Conservation (phyloP, 2,329 filamentous ascomycete genomes). For the Trichoderma sp. region DNA sequence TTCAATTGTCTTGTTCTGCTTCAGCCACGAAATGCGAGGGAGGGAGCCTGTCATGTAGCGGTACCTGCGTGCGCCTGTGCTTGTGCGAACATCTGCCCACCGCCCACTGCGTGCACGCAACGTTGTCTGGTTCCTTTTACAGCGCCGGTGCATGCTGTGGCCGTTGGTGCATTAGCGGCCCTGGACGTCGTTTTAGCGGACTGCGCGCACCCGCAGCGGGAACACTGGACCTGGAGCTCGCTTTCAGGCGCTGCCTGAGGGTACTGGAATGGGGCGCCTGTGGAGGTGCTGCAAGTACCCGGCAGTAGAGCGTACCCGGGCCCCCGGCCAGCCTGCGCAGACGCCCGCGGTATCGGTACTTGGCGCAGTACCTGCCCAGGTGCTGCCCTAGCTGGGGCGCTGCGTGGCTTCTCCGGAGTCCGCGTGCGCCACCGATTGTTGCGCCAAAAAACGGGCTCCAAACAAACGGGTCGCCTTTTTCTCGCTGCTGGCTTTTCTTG, state of each 20-base stretch:
- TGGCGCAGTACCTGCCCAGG: not conserved
- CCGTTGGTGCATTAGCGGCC: not conserved
- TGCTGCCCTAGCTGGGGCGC: not conserved
- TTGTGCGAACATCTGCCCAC: not conserved
- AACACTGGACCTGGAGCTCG: not conserved
- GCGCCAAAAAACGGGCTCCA: slow-evolving; percentile 7
- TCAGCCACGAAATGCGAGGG: not conserved
- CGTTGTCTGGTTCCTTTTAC: not conserved
- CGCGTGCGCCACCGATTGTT: slow-evolving; percentile 18
- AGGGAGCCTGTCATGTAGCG: not conserved
- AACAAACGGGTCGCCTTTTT: slow-evolving; percentile 13
- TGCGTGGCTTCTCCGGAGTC: slow-evolving; percentile 21
- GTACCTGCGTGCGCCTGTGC: too few relatives aligned
- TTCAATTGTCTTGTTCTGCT: not conserved
- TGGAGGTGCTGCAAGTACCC: not conserved
- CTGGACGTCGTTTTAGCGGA: not conserved
- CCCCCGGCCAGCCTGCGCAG: not conserved
- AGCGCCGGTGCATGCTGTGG: not conserved
- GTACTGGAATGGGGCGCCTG: not conserved
- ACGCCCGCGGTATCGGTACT: not conserved
- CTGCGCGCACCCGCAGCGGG: not conserved
- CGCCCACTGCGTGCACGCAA: not conserved
- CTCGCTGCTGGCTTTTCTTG: not conserved
- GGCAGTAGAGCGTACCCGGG: not conserved
- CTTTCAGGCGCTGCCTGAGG: not conserved